phyloP scores from a whole-genome alignment of 2,329 filamentous ascomycete genomes.

The Cladophialophora carrionii region DNA sequence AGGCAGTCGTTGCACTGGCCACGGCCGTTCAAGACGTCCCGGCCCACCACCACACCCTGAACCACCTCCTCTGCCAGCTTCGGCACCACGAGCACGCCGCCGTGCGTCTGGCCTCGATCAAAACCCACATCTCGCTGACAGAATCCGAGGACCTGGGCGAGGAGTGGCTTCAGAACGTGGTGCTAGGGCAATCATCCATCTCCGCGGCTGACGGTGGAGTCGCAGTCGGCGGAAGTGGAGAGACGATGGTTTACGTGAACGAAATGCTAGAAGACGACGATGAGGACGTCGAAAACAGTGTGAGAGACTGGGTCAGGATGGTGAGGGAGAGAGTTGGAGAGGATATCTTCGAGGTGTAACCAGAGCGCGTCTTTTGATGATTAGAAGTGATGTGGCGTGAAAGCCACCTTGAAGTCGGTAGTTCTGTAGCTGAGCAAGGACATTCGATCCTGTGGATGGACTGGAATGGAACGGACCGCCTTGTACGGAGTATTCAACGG shows the following conservation, averaged over 20 bases:
- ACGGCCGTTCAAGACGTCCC: slow-evolving; percentile 69
- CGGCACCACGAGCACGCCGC: slow-evolving; percentile 68
- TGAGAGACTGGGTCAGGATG: slow-evolving; percentile 82
- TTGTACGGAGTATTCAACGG: neutral
- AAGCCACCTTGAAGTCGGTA: no score
- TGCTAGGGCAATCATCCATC: slow-evolving; percentile 28
- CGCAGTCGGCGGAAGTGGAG: slow-evolving; percentile 45
- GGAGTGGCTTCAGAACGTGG: slow-evolving; percentile 73
- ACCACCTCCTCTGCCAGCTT: slow-evolving; percentile 76
- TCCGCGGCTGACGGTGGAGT: slow-evolving; percentile 4
- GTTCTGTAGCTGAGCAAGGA: no score
- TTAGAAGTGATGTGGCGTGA: neutral
- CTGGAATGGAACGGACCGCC: neutral
- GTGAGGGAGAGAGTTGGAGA: slow-evolving; percentile 91
- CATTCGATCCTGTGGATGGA: no score
- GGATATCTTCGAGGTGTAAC: slow-evolving; percentile 51
- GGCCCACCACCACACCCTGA: slow-evolving; percentile 89
- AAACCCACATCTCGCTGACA: slow-evolving; percentile 78
- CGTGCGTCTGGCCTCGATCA: slow-evolving; percentile 79
- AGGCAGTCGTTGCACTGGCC: slow-evolving; percentile 49
- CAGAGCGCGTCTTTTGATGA: neutral
- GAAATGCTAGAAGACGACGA: slow-evolving; percentile 97
- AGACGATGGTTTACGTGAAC: slow-evolving; percentile 95
- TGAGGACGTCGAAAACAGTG: slow-evolving; percentile 87
- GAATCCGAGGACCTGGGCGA: slow-evolving; percentile 71